A percentile compares a stretch with the other conserved stretches of the same genome.
Evolutionary conservation across 805 yeast species (phyloP).

Genomic region (Metschnikowia cerradonensis): DNA sequence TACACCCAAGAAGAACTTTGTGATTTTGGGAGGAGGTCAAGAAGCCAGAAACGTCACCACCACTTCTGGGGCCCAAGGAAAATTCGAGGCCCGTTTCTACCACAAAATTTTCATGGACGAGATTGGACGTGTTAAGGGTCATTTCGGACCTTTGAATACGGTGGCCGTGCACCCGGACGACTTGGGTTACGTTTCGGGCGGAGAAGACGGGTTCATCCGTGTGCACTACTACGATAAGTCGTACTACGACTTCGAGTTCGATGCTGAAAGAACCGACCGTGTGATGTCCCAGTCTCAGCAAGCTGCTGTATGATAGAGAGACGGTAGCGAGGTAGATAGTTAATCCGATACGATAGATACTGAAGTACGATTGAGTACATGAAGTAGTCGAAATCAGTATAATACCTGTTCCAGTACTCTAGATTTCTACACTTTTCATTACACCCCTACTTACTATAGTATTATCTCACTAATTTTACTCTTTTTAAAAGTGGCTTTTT

Average conservation of each 20-base stretch:
- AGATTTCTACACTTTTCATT: too few relatives aligned
- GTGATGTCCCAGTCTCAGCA: slow-evolving; percentile 30
- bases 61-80: slow-evolving; percentile 90
- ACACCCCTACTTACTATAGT: too few relatives aligned
- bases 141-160: slow-evolving; percentile 96
- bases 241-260: slow-evolving; percentile 89
- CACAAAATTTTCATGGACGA: slow-evolving; percentile 95
- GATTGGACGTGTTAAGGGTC: slow-evolving; percentile 96
- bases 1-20: slow-evolving; percentile 88
- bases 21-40: slow-evolving; percentile 98
- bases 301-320: background rate
- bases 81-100: slow-evolving; percentile 92
- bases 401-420: too few relatives aligned
- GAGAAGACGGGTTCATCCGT: slow-evolving; percentile 97
- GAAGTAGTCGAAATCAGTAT: too few relatives aligned
- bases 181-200: slow-evolving; percentile 90
- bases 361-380: too few relatives aligned
- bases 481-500: too few relatives aligned
- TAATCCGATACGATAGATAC: too few relatives aligned
- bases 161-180: slow-evolving; percentile 95
- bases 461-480: too few relatives aligned
- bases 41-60: slow-evolving; percentile 98
- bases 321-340: background rate
- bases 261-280: slow-evolving; percentile 70
- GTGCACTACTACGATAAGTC: slow-evolving; percentile 89